These are phyloP conservation scores for Puccinia brachypodii DNA, from an alignment of 1,284 basidiomycete species.

Conservation along the genomic window DNA sequence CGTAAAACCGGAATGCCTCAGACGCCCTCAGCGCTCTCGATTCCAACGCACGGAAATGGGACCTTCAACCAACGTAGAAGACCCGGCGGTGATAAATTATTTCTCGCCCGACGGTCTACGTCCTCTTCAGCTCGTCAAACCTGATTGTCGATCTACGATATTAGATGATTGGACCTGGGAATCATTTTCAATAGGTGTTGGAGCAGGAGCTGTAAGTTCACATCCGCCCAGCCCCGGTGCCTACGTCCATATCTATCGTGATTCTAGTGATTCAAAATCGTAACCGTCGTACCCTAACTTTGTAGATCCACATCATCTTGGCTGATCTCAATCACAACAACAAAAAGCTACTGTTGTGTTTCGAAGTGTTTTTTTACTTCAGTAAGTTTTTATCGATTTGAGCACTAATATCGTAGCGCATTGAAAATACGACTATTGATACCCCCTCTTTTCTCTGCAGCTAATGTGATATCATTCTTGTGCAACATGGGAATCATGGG, in stretches of 20 bases:
- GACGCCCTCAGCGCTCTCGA: neutral
- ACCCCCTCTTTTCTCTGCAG: neutral
- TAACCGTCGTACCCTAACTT: neutral
- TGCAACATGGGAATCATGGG: conserved; percentile 27
- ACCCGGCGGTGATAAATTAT: neutral
- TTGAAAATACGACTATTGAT: too few relatives aligned
- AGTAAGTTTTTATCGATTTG: conserved; percentile 8
- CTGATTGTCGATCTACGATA: conserved; percentile 1
- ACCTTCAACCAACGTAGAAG: neutral
- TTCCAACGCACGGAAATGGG: neutral
- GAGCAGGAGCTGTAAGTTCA: conserved; percentile 14
- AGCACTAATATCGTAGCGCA: too few relatives aligned
- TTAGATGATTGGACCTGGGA: conserved; percentile 32
- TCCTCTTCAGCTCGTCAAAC: conserved; percentile 11
- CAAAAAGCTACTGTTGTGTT: conserved; percentile 4
- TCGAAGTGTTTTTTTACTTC: conserved; percentile 35
- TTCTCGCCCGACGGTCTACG: neutral
- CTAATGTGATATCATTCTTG: conserved; percentile 26
- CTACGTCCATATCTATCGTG: neutral
- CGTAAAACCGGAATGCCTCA: neutral
- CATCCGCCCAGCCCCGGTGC: neutral
- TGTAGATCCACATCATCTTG: conserved; percentile 26
- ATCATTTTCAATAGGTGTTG: conserved; percentile 25
- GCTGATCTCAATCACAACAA: neutral
- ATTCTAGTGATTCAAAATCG: neutral